Evolutionary conservation across 805 yeast species (phyloP).

Genomic region (Wickerhamomyces canadensis): DNA sequence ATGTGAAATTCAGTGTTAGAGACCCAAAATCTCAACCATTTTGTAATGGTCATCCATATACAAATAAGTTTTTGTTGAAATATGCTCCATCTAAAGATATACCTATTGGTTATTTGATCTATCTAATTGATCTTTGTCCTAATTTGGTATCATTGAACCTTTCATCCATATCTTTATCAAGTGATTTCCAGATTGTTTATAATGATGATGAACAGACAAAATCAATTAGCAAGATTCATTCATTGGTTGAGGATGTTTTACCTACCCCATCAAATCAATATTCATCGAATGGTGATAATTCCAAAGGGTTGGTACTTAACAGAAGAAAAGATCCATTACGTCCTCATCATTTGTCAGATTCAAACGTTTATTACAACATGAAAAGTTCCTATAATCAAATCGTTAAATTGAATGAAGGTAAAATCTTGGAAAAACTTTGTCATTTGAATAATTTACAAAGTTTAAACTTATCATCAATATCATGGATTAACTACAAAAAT

Average conservation of each 20-base stretch:
- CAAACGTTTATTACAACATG: constrained; percentile 18
- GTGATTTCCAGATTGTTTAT: constrained; percentile 52
- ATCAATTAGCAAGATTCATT: constrained; percentile 7
- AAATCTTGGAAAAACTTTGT: constrained; percentile 23
- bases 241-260: constrained; percentile 20
- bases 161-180: constrained; percentile 55
- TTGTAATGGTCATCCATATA: constrained; percentile 48
- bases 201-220: constrained; percentile 1
- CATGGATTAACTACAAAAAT: constrained; percentile 40
- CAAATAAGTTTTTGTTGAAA: constrained; percentile 53
- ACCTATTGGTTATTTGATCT: constrained; percentile 73
- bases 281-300: neutral
- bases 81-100: constrained; percentile 68
- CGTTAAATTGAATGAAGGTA: constrained; percentile 17
- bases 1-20: constrained; percentile 5
- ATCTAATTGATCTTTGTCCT: constrained; percentile 61
- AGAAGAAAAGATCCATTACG: neutral
- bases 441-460: constrained; percentile 31
- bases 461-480: constrained; percentile 34
- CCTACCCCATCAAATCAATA: no score
- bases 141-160: constrained; percentile 52
- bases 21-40: constrained; percentile 28
- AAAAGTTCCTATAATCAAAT: constrained; percentile 17
- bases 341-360: constrained; percentile 17
- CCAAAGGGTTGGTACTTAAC: neutral